Base-by-base conservation (phyloP, 2,329 filamentous ascomycete species). In the Arthrobotrys sphaeroides region DNA sequence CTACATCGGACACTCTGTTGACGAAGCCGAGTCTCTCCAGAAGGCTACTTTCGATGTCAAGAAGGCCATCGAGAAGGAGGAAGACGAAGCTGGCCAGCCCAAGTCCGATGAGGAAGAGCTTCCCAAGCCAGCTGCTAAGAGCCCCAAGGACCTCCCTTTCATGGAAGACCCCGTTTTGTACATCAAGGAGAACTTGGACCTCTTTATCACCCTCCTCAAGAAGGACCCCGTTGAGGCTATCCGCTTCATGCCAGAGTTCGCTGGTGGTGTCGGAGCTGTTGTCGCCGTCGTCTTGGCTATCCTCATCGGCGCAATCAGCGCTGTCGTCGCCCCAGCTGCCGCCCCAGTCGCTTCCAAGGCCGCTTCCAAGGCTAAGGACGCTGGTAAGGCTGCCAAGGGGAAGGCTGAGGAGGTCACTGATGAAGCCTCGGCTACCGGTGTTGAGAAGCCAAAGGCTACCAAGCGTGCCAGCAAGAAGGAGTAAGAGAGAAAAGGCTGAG, bases 1-100 rank as follows among this genome's bases (percentile, higher is more conserved):
- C 87, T 99, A 98, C 89, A 93, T 99, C 83, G 95, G 95, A 78
- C 95, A 99, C 89, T 98, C 94, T 18, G 83, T 95, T 80, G 93
- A 93, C 82, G 95, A 99, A 80, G 95, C 95, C 77, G 89, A 91
- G 84, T 91, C 94, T 85, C 87, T 99, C 82, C 91, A 93, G 80
- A 87, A 91, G 78, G 92, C 97, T 88, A 92, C 93, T 66, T 99
- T 94, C 84, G 90, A 92, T 82, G 85, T 93, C 85, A 99, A 99
- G 91, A 87, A 90, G 83, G 86, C 89, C 67, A 85, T 92, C 60
- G 95, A 99, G 87, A 88, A 91, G 86, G 88, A 90, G 53, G 87
- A 92, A 79, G 91, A 95, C 83, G 88, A 91, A 80, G 90, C 90
- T 73, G 87, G 87, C 80, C 92, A 90, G 88, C 38, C 94, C 81